Percentiles rank a stretch among this genome's conserved stretches.
phyloP scores from a whole-genome alignment of 2,329 filamentous ascomycete genomes.

The Aureobasidium pullulans region DNA sequence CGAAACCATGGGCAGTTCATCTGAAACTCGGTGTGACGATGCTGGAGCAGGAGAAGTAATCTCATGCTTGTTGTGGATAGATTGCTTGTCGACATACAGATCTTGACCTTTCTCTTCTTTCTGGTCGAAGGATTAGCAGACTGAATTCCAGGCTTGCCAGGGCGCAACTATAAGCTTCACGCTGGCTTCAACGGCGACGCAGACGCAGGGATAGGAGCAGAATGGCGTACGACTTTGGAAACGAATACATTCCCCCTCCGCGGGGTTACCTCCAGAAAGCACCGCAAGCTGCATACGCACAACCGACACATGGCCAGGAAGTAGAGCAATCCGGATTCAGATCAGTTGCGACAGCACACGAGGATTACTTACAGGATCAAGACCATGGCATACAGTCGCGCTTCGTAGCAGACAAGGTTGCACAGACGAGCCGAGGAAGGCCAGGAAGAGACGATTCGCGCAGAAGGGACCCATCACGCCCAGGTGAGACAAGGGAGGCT shows the following conservation, averaged over 20 bases:
- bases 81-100: background rate
- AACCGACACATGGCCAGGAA: constrained; percentile 15
- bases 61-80: background rate
- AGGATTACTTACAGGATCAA: background rate
- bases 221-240: constrained; percentile 35
- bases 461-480: background rate
- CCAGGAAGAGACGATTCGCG: background rate
- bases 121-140: background rate
- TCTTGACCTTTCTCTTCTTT: background rate
- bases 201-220: constrained; percentile 3
- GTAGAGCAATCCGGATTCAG: constrained; percentile 15
- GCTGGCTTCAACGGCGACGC: background rate
- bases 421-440: constrained; percentile 20
- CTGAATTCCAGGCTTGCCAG: no score
- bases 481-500: background rate
- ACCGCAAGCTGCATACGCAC: constrained; percentile 20
- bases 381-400: background rate
- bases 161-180: background rate
- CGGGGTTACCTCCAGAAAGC: constrained; percentile 28
- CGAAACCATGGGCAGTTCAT: constrained; percentile 3
- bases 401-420: constrained; percentile 15
- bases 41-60: constrained; percentile 2
- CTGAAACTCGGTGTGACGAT: background rate
- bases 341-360: background rate
- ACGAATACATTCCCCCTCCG: constrained; percentile 28